These are phyloP conservation scores for Calycina herbarum DNA, from an alignment of 2,329 filamentous ascomycete genomes.

Conservation along the genomic window DNA sequence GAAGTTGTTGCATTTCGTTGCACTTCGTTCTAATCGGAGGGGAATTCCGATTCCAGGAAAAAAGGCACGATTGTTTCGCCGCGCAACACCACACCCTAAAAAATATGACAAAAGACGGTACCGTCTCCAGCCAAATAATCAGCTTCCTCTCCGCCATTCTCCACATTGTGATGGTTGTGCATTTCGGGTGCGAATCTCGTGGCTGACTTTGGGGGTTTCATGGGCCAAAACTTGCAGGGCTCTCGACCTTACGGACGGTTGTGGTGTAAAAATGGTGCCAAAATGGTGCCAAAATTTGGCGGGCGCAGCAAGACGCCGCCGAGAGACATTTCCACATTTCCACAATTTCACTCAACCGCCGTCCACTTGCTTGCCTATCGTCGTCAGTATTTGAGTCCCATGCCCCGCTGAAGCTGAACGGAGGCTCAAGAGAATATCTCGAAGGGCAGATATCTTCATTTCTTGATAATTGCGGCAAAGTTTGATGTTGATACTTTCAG, in stretches of 20 bases:
- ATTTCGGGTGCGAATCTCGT: background rate
- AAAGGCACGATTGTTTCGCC: too few species aligned
- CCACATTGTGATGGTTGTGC: background rate
- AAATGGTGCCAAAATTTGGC: background rate
- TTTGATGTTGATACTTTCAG: background rate
- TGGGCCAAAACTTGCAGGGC: background rate
- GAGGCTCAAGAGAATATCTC: background rate
- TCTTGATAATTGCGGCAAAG: background rate
- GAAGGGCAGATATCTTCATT: background rate
- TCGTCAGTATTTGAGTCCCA: background rate
- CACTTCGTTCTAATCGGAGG: too few species aligned
- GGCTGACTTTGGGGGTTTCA: background rate
- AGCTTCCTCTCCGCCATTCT: background rate
- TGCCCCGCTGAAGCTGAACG: background rate
- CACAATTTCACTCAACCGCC: too few species aligned
- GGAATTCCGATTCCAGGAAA: too few species aligned
- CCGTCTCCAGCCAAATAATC: too few species aligned
- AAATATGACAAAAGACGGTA: too few species aligned
- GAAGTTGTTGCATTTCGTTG: too few species aligned
- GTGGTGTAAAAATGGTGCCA: background rate
- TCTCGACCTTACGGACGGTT: background rate
- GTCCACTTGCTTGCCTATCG: background rate
- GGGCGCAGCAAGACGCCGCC: background rate
- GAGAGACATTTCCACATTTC: background rate
- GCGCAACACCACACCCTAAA: too few species aligned